Base-by-base conservation (phyloP, 2,329 filamentous ascomycete species). In the Ophiobolus disseminans region DNA sequence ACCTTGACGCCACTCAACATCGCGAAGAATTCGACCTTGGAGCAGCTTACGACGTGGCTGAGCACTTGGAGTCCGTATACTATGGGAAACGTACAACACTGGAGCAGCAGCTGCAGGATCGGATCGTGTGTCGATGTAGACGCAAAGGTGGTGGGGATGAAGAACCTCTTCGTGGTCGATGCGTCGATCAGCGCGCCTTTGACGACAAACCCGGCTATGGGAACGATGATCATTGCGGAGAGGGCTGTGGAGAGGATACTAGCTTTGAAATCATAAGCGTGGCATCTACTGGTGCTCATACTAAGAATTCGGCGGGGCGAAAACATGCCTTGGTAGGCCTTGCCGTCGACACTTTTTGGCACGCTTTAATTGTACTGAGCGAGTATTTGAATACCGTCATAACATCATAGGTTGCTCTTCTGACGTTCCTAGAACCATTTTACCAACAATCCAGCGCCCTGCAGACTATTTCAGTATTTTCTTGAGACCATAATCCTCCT, bases 181-280 rank as follows among this genome's bases (percentile, higher is more conserved):
- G 76, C 75, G 0, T 79, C 76, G 26, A 80, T 82, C 30, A 53
- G 81, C 6, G 63, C 74, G 22, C 80, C 80, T 1, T 61, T 83
- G 57, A 82, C 78, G 0, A 79, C 80, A 1, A 83, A 83, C 57
- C 81, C 81, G 1, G 79, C 80, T 54, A 79, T 82, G 62, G 80
- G 79, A 0, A 73, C 81, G 20, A 82, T 83, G 79, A 75, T 80
- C 16, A 80, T 77, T 4, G 81, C 74, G 0, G 81, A 83, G 69
- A 75, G 73, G 54, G 81, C 76, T 1, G 73, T 76, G 2, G 80
- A 82, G 65, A 69, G 76, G 55, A 80, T 83, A 55, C 62, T 76
- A 50, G 65, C 55, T 19, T 41, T 73, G n/a, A 28, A 23, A n/a
- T 14, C 14, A 16, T 26, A 40, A 30, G n/a, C n/a, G n/a, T n/a